A percentile compares a stretch with the other conserved stretches of the same genome.
These are phyloP conservation scores for Stachybotrys chlorohalonatus DNA, from an alignment of 2,329 filamentous ascomycete species.

Conservation along the genomic window DNA sequence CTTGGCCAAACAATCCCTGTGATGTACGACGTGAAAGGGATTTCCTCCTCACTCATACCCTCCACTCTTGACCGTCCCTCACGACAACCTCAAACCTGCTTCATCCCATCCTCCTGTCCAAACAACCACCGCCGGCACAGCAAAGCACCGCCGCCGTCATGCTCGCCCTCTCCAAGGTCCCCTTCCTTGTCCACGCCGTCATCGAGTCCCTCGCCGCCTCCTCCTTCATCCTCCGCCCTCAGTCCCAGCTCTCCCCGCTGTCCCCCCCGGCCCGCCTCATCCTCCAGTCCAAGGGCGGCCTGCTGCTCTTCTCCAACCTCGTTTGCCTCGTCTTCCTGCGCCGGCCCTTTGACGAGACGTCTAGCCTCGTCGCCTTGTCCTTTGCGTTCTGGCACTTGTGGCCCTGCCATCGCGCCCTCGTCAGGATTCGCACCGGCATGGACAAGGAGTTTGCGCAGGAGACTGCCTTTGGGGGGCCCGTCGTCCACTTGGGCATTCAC, in stretches of 20 bases:
- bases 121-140: not conserved
- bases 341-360: conserved; percentile 20
- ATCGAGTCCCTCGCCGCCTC: conserved; percentile 33
- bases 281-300: conserved; percentile 36
- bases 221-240: conserved; percentile 34
- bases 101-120: not conserved
- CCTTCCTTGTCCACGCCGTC: conserved; percentile 28
- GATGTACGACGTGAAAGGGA: too few relatives aligned
- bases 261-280: conserved; percentile 30
- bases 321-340: conserved; percentile 27
- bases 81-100: too few relatives aligned
- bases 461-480: conserved; percentile 33
- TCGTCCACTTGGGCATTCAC: conserved; percentile 35
- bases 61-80: too few relatives aligned
- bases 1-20: too few relatives aligned
- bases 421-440: conserved; percentile 17
- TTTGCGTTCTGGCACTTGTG: conserved; percentile 41
- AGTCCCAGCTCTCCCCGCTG: conserved; percentile 32
- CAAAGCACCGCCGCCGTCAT: not conserved
- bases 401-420: conserved; percentile 33
- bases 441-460: conserved; percentile 6
- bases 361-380: conserved; percentile 24
- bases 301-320: conserved; percentile 35
- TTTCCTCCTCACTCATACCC: too few relatives aligned
- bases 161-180: conserved; percentile 10